Percentiles rank a stretch among this genome's conserved stretches.
phyloP scores from a whole-genome alignment of 2,329 filamentous ascomycete species.

The Fusarium sublunatum region DNA sequence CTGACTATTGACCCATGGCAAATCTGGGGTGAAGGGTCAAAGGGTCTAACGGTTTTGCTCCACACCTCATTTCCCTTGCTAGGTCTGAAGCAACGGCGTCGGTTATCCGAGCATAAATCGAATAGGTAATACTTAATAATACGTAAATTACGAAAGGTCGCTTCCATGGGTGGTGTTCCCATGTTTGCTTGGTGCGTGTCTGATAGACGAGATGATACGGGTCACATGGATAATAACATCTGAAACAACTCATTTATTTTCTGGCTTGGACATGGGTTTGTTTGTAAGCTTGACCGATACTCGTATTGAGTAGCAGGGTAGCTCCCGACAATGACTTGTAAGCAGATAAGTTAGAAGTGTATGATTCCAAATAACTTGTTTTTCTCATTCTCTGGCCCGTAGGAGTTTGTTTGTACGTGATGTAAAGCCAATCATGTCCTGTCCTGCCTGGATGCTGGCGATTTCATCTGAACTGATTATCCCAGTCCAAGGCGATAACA shows the following conservation, averaged over 20 bases:
- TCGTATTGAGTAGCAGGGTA: neutral
- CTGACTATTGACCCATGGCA: slow-evolving; percentile 11
- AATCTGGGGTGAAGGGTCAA: slow-evolving; percentile 37
- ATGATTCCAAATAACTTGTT: too few relatives aligned
- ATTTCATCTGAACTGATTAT: too few relatives aligned
- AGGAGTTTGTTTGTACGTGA: too few relatives aligned
- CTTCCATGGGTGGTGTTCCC: slow-evolving; percentile 3
- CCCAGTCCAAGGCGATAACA: too few relatives aligned
- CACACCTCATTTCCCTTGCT: slow-evolving; percentile 39
- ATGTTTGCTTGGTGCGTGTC: slow-evolving; percentile 1
- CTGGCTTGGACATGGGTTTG: neutral
- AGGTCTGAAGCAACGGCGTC: slow-evolving; percentile 16
- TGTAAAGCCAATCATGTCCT: too few relatives aligned
- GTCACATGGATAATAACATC: slow-evolving; percentile 1
- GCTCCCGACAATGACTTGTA: neutral
- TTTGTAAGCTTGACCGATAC: neutral
- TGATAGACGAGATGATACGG: neutral
- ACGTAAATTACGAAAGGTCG: slow-evolving; percentile 27
- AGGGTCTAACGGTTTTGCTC: slow-evolving; percentile 3
- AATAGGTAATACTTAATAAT: neutral
- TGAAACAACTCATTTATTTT: slow-evolving; percentile 13
- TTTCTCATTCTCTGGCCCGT: neutral
- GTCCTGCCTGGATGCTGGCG: too few relatives aligned
- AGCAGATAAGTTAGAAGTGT: neutral
- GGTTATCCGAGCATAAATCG: neutral